A percentile compares a stretch with the other conserved stretches of the same genome.
Conservation (phyloP, 768 basidiomycete species). For the Erythrobasidium yunnanense region DNA sequence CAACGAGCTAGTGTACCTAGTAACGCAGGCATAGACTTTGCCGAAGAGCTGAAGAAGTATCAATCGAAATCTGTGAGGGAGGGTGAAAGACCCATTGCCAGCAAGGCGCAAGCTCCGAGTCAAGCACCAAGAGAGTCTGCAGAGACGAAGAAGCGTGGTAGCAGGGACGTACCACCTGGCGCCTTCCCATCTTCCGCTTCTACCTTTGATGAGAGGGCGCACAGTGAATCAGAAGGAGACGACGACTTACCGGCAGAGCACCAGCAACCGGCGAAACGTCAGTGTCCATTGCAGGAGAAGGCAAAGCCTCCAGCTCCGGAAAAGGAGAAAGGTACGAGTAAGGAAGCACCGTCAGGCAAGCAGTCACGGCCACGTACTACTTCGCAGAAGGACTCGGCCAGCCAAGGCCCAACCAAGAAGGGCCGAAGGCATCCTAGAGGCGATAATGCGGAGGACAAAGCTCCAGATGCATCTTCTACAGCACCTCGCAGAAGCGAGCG, state of each 20-base stretch:
- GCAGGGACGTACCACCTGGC: conserved; percentile 11
- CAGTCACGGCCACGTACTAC: conserved; percentile 7
- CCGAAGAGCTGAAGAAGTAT: not conserved
- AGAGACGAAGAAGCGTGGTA: not conserved
- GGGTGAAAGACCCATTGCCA: not conserved
- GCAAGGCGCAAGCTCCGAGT: not conserved
- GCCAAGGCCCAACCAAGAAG: conserved; percentile 5
- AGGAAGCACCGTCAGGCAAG: not conserved
- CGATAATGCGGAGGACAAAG: not conserved
- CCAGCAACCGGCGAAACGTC: too few relatives aligned
- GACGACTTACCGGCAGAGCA: not conserved
- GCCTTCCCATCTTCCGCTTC: conserved; percentile 14
- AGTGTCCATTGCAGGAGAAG: not conserved
- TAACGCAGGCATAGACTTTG: not conserved
- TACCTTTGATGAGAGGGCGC: not conserved
- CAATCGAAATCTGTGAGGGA: not conserved
- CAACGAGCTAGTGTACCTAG: not conserved
- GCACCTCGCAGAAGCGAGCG: conserved; percentile 9
- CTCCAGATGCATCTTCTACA: not conserved
- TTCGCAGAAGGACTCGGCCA: not conserved
- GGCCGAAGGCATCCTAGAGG: not conserved
- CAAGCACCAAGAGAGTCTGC: conserved; percentile 3
- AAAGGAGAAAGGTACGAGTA: not conserved
- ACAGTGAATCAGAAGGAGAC: conserved; percentile 2
- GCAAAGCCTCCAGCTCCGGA: not conserved